Base-by-base conservation (phyloP, 2,329 filamentous ascomycete genomes). In the Penicillium frequentans region DNA sequence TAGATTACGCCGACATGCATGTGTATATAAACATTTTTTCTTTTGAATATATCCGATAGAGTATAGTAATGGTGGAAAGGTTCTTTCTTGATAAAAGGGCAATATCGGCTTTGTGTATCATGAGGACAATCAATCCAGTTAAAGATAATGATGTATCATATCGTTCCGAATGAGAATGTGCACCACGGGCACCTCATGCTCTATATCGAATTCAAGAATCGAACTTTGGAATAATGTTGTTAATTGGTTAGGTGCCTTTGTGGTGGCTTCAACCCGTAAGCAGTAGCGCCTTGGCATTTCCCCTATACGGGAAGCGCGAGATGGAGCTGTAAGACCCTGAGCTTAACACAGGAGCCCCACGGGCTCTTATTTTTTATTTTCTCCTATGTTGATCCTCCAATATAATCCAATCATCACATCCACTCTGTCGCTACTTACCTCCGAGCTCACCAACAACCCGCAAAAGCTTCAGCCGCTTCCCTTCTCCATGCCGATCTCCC, bases 261-360 rank as follows among this genome's bases (percentile, higher is more conserved):
- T 49, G 11, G 35, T 26, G 31, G 31, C 33, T 49, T 14, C 29
- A 26, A 19, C 31, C 46, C 29, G n/a, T 27, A n/a, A 49, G 31
- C 47, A 14, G 31, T 49, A 49, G 47, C 47, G 47, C 47, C 52
- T 49, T 43, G 26, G 45, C 52, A 42, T 46, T 37, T 39, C 31
- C 42, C 33, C 35, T 14, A 39, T 19, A 19, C n/a, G 35, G 31
- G 35, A 39, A 39, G 35, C 35, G n/a, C n/a, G 6, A 16, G 31
- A 19, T 39, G n/a, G 4, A 39, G 7, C n/a, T 39, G 35, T 39
- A 39, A 19, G 35, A 39, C 35, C 35, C 35, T 33, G n/a, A 39
- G 35, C n/a, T 19, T 39, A 39, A 3, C 31, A 33, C 14, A 39
- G 5, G 35, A 4, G 3, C 16, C n/a, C 35, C 35, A 19, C 35